phyloP scores from a whole-genome alignment of 2,329 filamentous ascomycete genomes.

The Coniochaeta sp. region DNA sequence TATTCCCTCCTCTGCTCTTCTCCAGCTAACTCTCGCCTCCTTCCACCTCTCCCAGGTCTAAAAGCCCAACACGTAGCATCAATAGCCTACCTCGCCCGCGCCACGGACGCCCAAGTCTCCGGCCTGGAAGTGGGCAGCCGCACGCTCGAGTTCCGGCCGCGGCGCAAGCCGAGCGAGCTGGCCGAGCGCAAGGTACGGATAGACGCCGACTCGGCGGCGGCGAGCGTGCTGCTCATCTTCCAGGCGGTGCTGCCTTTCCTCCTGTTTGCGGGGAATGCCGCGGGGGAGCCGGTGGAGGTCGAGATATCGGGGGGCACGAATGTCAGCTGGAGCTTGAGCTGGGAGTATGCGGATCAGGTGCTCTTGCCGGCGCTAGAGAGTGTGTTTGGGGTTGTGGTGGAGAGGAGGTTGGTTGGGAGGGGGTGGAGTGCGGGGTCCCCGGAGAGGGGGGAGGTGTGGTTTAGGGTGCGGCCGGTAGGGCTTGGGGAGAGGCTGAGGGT shows the following conservation, averaged over 20 bases:
- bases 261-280: slow-evolving; percentile 41
- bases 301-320: slow-evolving; percentile 53
- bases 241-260: slow-evolving; percentile 54
- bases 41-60: slow-evolving; percentile 34
- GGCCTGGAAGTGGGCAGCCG: slow-evolving; percentile 44
- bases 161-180: slow-evolving; percentile 27
- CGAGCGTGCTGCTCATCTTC: slow-evolving; percentile 49
- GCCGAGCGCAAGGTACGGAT: slow-evolving; percentile 38
- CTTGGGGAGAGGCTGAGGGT: slow-evolving; percentile 22
- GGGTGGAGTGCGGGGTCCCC: slow-evolving; percentile 42
- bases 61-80: slow-evolving; percentile 53
- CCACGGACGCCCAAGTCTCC: slow-evolving; percentile 40
- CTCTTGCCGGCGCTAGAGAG: slow-evolving; percentile 45
- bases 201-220: slow-evolving; percentile 38
- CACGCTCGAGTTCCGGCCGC: slow-evolving; percentile 39
- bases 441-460: slow-evolving; percentile 32
- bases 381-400: slow-evolving; percentile 39
- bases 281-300: slow-evolving; percentile 35
- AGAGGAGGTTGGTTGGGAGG: slow-evolving; percentile 34
- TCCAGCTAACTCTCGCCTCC: background rate
- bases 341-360: slow-evolving; percentile 56
- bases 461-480: slow-evolving; percentile 34
- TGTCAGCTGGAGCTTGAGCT: slow-evolving; percentile 47
- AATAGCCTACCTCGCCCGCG: slow-evolving; percentile 44
- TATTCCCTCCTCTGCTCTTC: background rate